Conservation (phyloP, 2,329 filamentous ascomycete species). For the Endocalyx cinctus region DNA sequence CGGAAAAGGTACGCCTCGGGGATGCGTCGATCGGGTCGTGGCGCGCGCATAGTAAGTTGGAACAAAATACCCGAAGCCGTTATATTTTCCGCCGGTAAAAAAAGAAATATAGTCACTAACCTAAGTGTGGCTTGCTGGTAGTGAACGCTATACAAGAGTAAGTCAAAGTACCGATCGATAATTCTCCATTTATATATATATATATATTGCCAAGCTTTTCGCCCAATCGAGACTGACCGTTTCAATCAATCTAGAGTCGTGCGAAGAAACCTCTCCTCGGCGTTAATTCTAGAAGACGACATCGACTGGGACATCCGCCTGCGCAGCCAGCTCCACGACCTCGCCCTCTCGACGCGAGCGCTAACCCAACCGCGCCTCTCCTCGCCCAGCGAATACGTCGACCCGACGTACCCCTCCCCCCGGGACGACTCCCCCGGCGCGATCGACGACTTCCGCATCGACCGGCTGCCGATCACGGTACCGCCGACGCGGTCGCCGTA, state of each 20-base stretch:
- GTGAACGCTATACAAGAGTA: conserved; percentile 19
- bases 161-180: no score
- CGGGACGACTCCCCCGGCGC: background rate
- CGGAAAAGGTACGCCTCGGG: conserved; percentile 9
- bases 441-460: conserved; percentile 2
- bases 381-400: conserved; percentile 10
- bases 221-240: no score
- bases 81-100: no score
- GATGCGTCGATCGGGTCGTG: conserved; percentile 16
- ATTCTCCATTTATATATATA: no score
- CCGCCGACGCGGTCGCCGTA: conserved; percentile 16
- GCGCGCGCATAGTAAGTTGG: conserved; percentile 27
- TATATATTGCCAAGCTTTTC: no score
- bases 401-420: conserved; percentile 19
- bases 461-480: conserved; percentile 2
- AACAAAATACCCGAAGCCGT: no score
- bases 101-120: no score
- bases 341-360: conserved; percentile 15
- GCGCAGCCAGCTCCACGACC: conserved; percentile 33
- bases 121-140: no score
- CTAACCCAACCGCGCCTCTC: conserved; percentile 16
- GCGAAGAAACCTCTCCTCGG: conserved; percentile 34
- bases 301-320: conserved; percentile 42
- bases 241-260: conserved; percentile 30
- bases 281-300: conserved; percentile 43